phyloP scores from a whole-genome alignment of 106 monocot species.

The Ottelia alismoides region DNA sequence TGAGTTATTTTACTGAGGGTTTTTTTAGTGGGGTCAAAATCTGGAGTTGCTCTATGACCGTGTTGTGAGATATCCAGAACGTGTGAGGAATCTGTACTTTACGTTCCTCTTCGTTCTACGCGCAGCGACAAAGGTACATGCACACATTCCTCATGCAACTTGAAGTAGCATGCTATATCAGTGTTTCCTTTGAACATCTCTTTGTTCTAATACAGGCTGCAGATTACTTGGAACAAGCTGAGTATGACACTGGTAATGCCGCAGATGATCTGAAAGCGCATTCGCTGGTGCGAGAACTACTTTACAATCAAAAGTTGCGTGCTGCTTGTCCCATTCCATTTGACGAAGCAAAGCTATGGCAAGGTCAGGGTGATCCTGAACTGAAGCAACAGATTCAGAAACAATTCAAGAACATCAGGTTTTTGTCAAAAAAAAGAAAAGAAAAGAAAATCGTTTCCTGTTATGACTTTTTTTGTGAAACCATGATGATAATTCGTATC shows the following conservation, averaged over 20 bases:
- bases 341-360: constrained; percentile 95
- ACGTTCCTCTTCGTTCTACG: constrained; percentile 95
- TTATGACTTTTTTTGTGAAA: too few species aligned
- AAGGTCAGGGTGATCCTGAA: constrained; percentile 85
- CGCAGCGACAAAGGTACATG: constrained; percentile 91
- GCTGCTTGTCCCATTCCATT: constrained; percentile 87
- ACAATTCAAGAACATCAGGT: constrained; percentile 98
- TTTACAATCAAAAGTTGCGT: constrained; percentile 59
- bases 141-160: too few species aligned
- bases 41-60: constrained; percentile 76
- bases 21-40: constrained; percentile 91
- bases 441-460: too few species aligned
- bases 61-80: constrained; percentile 71
- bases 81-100: constrained; percentile 85
- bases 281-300: constrained; percentile 65
- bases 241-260: constrained; percentile 69
- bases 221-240: constrained; percentile 88
- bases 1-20: too few species aligned
- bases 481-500: too few species aligned
- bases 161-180: too few species aligned
- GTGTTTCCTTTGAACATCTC: too few species aligned
- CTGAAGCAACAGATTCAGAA: constrained; percentile 68
- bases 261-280: constrained; percentile 80
- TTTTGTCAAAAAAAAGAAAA: too few species aligned
- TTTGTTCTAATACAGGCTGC: constrained; percentile 43